Percentiles rank a stretch among this genome's conserved stretches.
Conservation (phyloP, 768 basidiomycete species). For the Rhizopogon vinicolor region DNA sequence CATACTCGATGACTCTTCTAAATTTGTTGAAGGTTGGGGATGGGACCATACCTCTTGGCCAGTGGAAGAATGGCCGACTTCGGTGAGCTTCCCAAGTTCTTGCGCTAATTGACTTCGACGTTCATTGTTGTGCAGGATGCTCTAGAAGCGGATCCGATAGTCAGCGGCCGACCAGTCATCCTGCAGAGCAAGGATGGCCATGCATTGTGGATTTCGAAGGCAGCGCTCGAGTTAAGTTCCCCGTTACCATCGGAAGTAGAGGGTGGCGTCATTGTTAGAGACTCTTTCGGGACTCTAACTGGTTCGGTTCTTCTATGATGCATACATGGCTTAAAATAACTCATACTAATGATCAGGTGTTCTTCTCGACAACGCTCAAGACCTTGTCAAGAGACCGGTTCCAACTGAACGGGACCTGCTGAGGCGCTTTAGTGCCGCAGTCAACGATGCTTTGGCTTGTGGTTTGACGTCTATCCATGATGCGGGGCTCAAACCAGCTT, state of each 20-base stretch:
- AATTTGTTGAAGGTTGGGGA: conserved; percentile 75
- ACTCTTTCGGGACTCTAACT: conserved; percentile 61
- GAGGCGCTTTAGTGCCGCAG: conserved; percentile 55
- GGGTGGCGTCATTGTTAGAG: conserved; percentile 77
- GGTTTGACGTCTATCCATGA: conserved; percentile 88
- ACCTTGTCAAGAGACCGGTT: conserved; percentile 58
- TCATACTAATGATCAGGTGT: conserved; percentile 42
- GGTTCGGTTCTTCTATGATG: conserved; percentile 37
- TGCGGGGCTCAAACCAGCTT: conserved; percentile 65
- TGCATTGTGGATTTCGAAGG: conserved; percentile 79
- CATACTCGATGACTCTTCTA: conserved; percentile 48
- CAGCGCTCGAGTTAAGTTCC: conserved; percentile 49
- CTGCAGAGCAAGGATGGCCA: conserved; percentile 87
- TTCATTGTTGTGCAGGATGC: conserved; percentile 44
- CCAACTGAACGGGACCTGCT: conserved; percentile 61
- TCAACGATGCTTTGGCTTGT: conserved; percentile 59
- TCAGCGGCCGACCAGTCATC: conserved; percentile 66
- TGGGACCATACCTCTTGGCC: conserved; percentile 90
- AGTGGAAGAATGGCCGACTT: conserved; percentile 55
- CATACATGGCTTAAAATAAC: conserved; percentile 2
- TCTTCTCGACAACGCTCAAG: conserved; percentile 84
- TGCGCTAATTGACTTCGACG: neutral
- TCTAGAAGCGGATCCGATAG: conserved; percentile 64
- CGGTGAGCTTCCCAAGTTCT: conserved; percentile 39
- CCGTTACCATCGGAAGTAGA: conserved; percentile 68